Evolutionary conservation across 305 asterid genomes (phyloP).

Genomic region (Petunia hybrid): DNA sequence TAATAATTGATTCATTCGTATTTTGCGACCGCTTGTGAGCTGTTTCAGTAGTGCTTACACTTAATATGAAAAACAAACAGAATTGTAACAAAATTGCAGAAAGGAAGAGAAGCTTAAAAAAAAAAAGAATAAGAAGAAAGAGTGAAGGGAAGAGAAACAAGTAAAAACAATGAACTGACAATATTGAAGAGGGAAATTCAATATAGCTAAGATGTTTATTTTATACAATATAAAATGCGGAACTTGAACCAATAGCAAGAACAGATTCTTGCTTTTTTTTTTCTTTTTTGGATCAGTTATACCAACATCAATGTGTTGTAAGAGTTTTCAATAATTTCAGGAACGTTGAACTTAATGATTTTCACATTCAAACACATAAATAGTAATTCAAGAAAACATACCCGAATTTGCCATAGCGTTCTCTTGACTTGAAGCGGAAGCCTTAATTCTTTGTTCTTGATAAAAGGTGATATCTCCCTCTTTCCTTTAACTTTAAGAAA

Average conservation of each 20-base stretch:
- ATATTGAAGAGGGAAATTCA: neutral
- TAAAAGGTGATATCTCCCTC: too few species aligned
- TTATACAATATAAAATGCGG: neutral
- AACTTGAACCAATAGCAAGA: neutral
- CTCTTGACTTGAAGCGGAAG: too few species aligned
- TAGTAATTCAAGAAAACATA: too few species aligned
- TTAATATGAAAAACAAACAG: slow-evolving; percentile 38
- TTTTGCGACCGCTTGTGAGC: slow-evolving; percentile 58
- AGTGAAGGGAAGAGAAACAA: slow-evolving; percentile 13
- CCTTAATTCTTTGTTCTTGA: too few species aligned
- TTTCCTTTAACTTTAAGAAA: too few species aligned
- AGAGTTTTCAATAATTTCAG: too few species aligned
- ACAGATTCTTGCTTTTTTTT: neutral
- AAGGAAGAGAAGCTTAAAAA: slow-evolving; percentile 23
- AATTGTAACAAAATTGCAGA: slow-evolving; percentile 26
- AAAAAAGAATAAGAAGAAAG: neutral
- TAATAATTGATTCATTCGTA: slow-evolving; percentile 57
- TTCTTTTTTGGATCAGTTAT: neutral
- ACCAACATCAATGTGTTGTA: neutral
- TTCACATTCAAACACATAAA: too few species aligned
- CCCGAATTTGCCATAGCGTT: too few species aligned
- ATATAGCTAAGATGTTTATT: neutral
- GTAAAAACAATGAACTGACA: slow-evolving; percentile 21
- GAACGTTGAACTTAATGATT: too few species aligned
- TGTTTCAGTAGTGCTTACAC: slow-evolving; percentile 63